Evolutionary conservation across 768 basidiomycete genomes (phyloP).

Genomic region (Kwoniella sp.): DNA sequence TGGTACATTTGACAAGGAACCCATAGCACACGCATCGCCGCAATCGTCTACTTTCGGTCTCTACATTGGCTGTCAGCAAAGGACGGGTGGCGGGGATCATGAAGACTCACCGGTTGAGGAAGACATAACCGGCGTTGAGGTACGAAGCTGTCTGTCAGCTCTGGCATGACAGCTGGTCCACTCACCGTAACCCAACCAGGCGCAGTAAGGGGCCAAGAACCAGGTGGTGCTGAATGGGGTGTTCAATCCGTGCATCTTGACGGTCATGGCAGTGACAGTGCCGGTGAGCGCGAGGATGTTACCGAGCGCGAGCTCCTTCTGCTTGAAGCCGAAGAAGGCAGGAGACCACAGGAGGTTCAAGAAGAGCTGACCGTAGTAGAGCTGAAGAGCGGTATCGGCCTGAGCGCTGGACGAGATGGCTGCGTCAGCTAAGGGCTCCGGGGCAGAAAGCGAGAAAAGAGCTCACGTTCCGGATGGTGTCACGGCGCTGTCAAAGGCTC

Average conservation of each 20-base stretch:
- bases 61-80: neutral
- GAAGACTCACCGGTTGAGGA: constrained; percentile 38
- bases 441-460: neutral
- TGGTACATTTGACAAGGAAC: too few species aligned
- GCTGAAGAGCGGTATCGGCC: constrained; percentile 55
- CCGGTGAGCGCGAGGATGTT: constrained; percentile 58
- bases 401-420: constrained; percentile 47
- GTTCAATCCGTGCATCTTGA: constrained; percentile 56
- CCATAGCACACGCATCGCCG: too few species aligned
- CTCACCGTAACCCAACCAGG: constrained; percentile 59
- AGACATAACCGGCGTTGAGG: constrained; percentile 65
- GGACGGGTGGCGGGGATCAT: too few species aligned
- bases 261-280: constrained; percentile 61
- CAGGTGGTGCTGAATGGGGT: constrained; percentile 55
- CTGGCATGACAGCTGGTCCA: neutral
- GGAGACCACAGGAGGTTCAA: constrained; percentile 64
- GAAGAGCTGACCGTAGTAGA: constrained; percentile 63
- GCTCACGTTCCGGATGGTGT: constrained; percentile 54
- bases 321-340: constrained; percentile 57
- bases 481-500: constrained; percentile 55
- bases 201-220: constrained; percentile 63
- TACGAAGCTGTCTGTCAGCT: constrained; percentile 55
- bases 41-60: constrained; percentile 9
- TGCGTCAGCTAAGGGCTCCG: neutral
- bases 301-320: constrained; percentile 59